Evolutionary conservation across 495 filamentous ascomycete species (phyloP), one percentile per base, ranked within the genome.

Genomic region (Penicillium malachiteum): DNA sequence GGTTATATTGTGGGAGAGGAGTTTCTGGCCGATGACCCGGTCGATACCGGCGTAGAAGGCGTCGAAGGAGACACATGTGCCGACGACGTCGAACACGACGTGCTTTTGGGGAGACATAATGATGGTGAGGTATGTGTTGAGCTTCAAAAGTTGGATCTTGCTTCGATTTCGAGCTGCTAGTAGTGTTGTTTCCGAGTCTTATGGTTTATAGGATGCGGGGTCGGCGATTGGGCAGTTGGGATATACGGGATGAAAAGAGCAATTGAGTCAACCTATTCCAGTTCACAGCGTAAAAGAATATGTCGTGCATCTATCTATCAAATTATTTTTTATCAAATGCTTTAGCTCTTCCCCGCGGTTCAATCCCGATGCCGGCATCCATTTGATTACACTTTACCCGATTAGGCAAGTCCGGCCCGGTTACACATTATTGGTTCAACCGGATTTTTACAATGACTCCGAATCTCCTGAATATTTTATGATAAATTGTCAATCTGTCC

Each of bases 11-110:
- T 73, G 46, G 6, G 66, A 48, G 13, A 41, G 60, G 7, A 78
- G 64, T 41, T 62, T 60, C 14, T 41, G 11, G 9, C 73, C 72
- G 52, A 74, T 55, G 16, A 51, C 43, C 0, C 30, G 5, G 55
- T 71, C 55, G 55, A 75, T 77, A 44, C 57, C 32, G 26, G 44
- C 41, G 58, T 64, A 68, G 57, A 71, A 75, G 38, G 64, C 66
- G 42, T 71, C 67, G 55, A 69, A 76, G 13, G 72, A 69, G 47
- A 76, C 67, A 45, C 69, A 73, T 33, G 74, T 78, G n/a, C 73
- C 74, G 33, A 78, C 71, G 0, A 78, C 67, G 55, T 78, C 72
- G 59, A 78, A 76, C 12, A 76, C 71, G 55, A 75, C 64, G 52
- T 73, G 74, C 26, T 76, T 71, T 44, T 50, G 38, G 37, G 33